Conservation (phyloP, 1,284 basidiomycete genomes). For the Ganoderma lucidum region DNA sequence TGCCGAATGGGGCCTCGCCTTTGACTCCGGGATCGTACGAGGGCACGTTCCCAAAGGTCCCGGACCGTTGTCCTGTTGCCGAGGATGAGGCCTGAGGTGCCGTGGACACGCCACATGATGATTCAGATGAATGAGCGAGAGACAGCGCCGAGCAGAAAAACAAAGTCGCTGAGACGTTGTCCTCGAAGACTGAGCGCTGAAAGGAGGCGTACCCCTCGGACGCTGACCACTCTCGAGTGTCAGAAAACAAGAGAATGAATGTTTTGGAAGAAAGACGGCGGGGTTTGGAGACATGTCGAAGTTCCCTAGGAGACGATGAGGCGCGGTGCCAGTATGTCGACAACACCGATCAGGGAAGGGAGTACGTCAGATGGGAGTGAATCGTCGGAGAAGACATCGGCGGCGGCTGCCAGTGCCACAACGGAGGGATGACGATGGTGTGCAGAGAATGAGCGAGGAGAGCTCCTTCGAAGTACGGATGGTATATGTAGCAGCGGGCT, state of each 20-base stretch:
- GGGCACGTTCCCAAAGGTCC: slow-evolving; percentile 1
- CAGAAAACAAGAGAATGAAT: not conserved
- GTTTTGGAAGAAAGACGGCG: slow-evolving; percentile 1
- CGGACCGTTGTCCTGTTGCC: slow-evolving; percentile 23
- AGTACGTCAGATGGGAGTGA: not conserved
- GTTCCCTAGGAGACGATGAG: not conserved
- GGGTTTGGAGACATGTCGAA: not conserved
- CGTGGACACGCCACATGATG: slow-evolving; percentile 1
- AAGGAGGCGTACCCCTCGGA: not conserved
- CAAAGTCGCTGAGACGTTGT: not conserved
- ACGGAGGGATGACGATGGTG: not conserved
- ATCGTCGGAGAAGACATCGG: not conserved
- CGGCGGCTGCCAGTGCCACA: not conserved
- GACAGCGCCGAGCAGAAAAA: slow-evolving; percentile 9
- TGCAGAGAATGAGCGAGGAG: slow-evolving; percentile 12
- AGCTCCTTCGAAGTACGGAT: not conserved
- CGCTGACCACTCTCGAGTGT: not conserved
- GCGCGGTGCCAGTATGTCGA: not conserved
- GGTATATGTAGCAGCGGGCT: slow-evolving; percentile 26
- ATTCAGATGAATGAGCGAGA: not conserved
- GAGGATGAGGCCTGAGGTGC: slow-evolving; percentile 1
- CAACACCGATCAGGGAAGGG: not conserved
- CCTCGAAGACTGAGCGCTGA: not conserved
- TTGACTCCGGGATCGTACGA: slow-evolving; percentile 14
- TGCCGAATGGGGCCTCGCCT: slow-evolving; percentile 16